Percentiles rank a stretch among this genome's conserved stretches.
phyloP scores from a whole-genome alignment of 2,329 filamentous ascomycete species.

The Thielaviopsis euricoi region DNA sequence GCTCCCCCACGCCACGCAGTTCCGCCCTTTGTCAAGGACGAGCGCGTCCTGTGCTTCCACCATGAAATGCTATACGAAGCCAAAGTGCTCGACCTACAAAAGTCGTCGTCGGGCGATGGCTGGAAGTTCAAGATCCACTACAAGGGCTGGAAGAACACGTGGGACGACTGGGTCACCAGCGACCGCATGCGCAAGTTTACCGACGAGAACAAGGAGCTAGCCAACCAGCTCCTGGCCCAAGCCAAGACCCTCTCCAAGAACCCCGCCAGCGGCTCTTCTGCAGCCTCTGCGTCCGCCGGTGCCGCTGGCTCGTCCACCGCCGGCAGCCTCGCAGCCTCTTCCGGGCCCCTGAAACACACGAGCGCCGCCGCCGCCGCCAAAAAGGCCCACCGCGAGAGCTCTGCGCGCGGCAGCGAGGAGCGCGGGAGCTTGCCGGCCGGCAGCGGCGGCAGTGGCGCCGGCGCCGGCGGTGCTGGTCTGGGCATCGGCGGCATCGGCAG shows the following conservation, averaged over 20 bases:
- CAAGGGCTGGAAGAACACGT: conserved; percentile 99
- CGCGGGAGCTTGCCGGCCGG: conserved; percentile 24
- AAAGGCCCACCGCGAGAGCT: conserved; percentile 45
- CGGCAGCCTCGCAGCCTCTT: neutral
- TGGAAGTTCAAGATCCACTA: conserved; percentile 92
- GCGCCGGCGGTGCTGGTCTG: conserved; percentile 71
- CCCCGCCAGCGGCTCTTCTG: conserved; percentile 31
- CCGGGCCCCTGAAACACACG: conserved; percentile 21
- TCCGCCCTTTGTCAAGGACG: conserved; percentile 54
- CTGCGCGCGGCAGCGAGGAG: conserved; percentile 63
- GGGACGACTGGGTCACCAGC: conserved; percentile 96
- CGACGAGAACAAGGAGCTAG: conserved; percentile 86
- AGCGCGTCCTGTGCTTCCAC: conserved; percentile 92
- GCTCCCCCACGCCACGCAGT: conserved; percentile 26
- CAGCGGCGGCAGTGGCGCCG: conserved; percentile 29
- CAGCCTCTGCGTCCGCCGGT: conserved; percentile 52
- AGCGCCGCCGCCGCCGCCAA: conserved; percentile 30
- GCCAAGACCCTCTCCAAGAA: conserved; percentile 41
- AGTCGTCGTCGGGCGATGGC: conserved; percentile 41
- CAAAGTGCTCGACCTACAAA: conserved; percentile 70
- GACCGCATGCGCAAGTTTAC: conserved; percentile 89
- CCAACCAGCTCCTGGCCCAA: conserved; percentile 54
- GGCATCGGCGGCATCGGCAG: conserved; percentile 58
- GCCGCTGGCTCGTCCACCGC: conserved; percentile 41
- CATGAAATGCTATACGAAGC: conserved; percentile 95